phyloP scores from a whole-genome alignment of 2,329 filamentous ascomycete species.

The Thielaviopsis euricoi region DNA sequence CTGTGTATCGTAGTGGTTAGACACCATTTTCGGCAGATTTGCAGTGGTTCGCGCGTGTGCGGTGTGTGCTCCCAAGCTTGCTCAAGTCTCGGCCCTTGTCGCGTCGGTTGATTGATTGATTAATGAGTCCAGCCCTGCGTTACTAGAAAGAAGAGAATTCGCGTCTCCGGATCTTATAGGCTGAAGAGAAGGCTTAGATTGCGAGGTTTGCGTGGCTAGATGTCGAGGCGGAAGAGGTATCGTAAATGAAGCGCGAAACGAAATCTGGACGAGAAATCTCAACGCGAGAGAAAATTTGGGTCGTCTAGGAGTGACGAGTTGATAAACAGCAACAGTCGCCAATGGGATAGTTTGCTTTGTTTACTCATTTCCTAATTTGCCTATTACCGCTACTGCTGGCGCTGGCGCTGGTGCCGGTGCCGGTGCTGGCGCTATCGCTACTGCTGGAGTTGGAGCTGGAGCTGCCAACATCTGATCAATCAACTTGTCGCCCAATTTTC shows the following conservation, averaged over 20 bases:
- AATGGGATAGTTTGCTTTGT: neutral
- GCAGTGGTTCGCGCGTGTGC: neutral
- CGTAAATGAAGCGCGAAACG: neutral
- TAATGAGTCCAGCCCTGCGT: neutral
- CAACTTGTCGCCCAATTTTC: neutral
- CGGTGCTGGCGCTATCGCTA: neutral
- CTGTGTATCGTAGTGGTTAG: constrained; percentile 40
- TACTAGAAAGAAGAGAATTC: neutral
- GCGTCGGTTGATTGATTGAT: neutral
- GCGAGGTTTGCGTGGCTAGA: neutral
- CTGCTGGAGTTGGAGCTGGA: neutral
- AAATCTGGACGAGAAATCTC: neutral
- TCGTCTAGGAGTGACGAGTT: neutral
- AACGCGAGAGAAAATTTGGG: neutral
- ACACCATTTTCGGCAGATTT: constrained; percentile 14
- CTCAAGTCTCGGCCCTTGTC: neutral
- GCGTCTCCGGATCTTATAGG: neutral
- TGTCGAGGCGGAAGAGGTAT: neutral
- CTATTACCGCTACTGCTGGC: neutral
- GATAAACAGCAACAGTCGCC: neutral
- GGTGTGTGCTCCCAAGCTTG: neutral
- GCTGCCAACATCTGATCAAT: neutral
- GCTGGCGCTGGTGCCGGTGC: neutral
- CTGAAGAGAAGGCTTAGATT: neutral
- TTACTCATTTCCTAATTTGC: neutral